Evolutionary conservation across 2,329 filamentous ascomycete species (phyloP), one percentile per base, ranked within the genome.

Genomic region (Paraphoma chrysanthemicola): DNA sequence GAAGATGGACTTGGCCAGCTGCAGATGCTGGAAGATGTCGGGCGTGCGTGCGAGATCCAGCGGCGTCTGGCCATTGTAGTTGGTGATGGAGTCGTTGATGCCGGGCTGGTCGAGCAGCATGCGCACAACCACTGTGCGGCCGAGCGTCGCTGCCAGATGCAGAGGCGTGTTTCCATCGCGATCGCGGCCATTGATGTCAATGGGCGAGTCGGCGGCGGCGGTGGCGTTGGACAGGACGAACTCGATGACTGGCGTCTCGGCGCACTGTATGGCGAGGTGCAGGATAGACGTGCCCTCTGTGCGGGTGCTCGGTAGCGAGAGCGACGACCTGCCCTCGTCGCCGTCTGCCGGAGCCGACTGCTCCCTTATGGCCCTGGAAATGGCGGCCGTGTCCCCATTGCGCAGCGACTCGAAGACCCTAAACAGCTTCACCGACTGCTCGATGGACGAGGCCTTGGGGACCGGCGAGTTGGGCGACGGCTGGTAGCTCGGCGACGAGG

Each of bases 391-490:
- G 75, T 99, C 94, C 51, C 95, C 95, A 74, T 87, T 95, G 63
- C 94, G 87, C 63, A 99, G 82, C 42, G 93, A 90, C 79, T 98
- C 95, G 72, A 98, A 97, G 45, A 97, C 87, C 64, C 93, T 89
- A 78, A 99, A 99, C 64, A 96, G 93, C 72, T 90, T 88, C 51
- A 99, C 92, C 0, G 94, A 97, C 77, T 97, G 93, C 74, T 99
- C 93, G 56, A 99, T 90, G 4, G 80, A 81, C 1, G 78, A 75
- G 45, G 74, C 73, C 60, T 79, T 77, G 51, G 64, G 52, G 44
- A 63, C 68, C 17, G 72, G 72, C 33, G 68, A 74, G 18, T 60
- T 56, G 30, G 71, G 71, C 12, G 68, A 62, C 17, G 57, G 41
- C 43, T 55, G 46, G 45, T 49, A 47, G 60, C 49, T 60, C 28